Evolutionary conservation across 345 rosid genomes (phyloP).

Genomic region (Salix koriyanagi): DNA sequence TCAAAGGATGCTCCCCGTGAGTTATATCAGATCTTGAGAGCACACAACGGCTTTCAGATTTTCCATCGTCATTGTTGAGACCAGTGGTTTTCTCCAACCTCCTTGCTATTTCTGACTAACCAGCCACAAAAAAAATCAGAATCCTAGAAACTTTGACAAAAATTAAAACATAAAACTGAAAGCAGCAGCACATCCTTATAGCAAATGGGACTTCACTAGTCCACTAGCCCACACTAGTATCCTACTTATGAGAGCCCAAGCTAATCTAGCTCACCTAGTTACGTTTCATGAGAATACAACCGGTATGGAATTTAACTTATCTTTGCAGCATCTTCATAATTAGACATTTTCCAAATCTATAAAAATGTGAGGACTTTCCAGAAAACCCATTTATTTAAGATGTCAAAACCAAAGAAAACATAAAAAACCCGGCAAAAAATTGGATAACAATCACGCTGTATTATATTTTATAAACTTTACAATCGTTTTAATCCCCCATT

Average conservation of each 20-base stretch:
- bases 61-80: conserved; percentile 39
- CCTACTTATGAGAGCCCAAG: neutral
- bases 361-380: neutral
- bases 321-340: neutral
- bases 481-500: neutral
- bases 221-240: neutral
- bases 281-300: neutral
- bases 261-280: neutral
- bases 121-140: conserved; percentile 73
- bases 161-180: neutral
- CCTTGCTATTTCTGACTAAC: conserved; percentile 91
- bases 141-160: conserved; percentile 20
- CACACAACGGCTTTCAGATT: conserved; percentile 46
- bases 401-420: neutral
- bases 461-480: neutral
- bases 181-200: neutral
- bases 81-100: conserved; percentile 58
- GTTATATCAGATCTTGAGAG: conserved; percentile 75
- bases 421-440: neutral
- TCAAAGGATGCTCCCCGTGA: conserved; percentile 94
- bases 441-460: neutral
- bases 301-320: neutral
- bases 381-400: neutral
- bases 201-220: neutral
- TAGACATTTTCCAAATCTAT: neutral